Conservation (phyloP, 306 rosid species). For the Prunus kanzakura region DNA sequence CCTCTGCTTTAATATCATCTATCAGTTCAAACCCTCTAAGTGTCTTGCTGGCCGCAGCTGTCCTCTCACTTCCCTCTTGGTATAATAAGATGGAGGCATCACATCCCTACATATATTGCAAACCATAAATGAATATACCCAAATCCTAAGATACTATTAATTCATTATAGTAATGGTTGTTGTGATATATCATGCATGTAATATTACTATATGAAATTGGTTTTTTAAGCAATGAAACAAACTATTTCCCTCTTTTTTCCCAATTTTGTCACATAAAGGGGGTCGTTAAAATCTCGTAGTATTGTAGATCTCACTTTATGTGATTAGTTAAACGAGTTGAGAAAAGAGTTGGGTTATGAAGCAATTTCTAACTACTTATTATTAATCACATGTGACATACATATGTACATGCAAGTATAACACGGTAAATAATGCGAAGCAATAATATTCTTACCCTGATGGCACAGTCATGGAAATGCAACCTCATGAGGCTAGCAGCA, state of each 20-base stretch:
- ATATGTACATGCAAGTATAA: not conserved
- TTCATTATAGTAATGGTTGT: too few species aligned
- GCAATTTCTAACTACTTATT: not conserved
- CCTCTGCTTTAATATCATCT: slow-evolving; percentile 68
- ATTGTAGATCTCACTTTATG: too few species aligned
- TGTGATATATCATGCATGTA: too few species aligned
- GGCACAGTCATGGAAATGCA: slow-evolving; percentile 86
- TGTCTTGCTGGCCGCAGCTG: slow-evolving; percentile 60
- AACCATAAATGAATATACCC: not conserved
- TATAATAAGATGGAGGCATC: slow-evolving; percentile 71
- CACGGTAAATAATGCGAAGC: not conserved
- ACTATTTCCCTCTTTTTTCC: not conserved
- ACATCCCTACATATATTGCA: slow-evolving; percentile 54
- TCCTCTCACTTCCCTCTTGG: slow-evolving; percentile 76
- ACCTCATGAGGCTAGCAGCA: slow-evolving; percentile 65
- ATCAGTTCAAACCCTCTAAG: slow-evolving; percentile 74
- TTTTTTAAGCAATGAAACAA: not conserved
- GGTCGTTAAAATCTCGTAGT: too few species aligned
- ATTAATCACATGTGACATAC: not conserved
- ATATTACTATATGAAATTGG: too few species aligned
- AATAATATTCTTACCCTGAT: slow-evolving; percentile 44
- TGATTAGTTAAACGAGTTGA: too few species aligned
- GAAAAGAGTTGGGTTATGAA: too few species aligned
- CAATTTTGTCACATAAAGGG: too few species aligned
- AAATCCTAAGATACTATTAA: too few species aligned